A percentile compares a stretch with the other conserved stretches of the same genome.
These are phyloP conservation scores for Boletus bicolor DNA, from an alignment of 768 basidiomycete species.

Conservation along the genomic window DNA sequence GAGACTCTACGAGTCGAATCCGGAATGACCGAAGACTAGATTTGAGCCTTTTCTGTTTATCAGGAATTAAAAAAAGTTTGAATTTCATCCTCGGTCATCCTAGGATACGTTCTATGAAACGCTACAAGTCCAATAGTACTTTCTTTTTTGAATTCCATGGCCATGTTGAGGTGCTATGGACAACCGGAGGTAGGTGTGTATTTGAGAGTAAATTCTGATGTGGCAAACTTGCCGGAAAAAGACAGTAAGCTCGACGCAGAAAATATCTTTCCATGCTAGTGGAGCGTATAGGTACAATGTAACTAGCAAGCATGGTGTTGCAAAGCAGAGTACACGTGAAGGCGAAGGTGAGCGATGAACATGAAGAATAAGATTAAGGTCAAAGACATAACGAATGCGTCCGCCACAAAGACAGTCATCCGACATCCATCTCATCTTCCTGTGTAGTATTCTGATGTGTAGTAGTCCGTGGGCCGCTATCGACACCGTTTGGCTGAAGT, in stretches of 20 bases:
- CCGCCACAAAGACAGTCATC: constrained; percentile 34
- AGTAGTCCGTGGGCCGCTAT: constrained; percentile 29
- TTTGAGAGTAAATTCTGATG: too few relatives aligned
- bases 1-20: too few relatives aligned
- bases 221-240: too few relatives aligned
- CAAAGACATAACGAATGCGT: constrained; percentile 5
- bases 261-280: constrained; percentile 7
- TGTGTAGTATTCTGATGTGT: constrained; percentile 42
- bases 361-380: constrained; percentile 27
- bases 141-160: too few relatives aligned
- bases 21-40: too few relatives aligned
- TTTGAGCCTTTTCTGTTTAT: too few relatives aligned
- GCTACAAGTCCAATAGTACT: too few relatives aligned
- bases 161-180: too few relatives aligned
- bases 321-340: constrained; percentile 26
- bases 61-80: too few relatives aligned
- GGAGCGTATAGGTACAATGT: constrained; percentile 17
- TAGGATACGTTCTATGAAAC: too few relatives aligned
- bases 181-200: too few relatives aligned
- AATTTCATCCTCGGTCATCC: too few relatives aligned
- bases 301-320: constrained; percentile 22
- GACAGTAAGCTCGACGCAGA: background rate
- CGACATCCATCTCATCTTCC: constrained; percentile 68
- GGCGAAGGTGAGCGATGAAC: constrained; percentile 24
- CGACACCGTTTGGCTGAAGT: constrained; percentile 20